Evolutionary conservation across 2,329 filamentous ascomycete species (phyloP), one percentile per base, ranked within the genome.

Genomic region (Aaosphaeria pasadenensis): DNA sequence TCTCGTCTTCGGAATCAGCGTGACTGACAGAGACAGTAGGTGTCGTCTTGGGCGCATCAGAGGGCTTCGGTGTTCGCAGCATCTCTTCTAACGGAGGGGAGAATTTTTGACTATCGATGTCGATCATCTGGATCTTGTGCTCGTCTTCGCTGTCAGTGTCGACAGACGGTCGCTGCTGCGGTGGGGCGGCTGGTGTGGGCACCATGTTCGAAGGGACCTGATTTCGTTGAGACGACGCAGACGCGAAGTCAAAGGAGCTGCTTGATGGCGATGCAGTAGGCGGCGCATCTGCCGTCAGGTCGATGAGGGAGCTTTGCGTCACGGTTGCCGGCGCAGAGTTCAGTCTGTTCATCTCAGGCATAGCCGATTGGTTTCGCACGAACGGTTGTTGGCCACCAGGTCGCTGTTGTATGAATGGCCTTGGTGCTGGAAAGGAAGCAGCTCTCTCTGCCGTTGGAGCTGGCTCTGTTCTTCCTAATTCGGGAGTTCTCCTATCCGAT

Each of bases 171-270:
- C 33, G 43, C 39, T 48, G 45, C 13, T 42, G 52, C 11, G 46
- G 7, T 17, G 41, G 46, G 5, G 51, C 48, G 11, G 54, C 39
- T n/a, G 57, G 47, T n/a, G 55, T 57, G 11, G 55, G 53, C 9
- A 45, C 39, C 41, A 54, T 56, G 42, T 59, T 59, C 4, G 53
- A 46, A 4, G 57, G 57, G 13, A 46, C 42, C 39, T 59, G 57
- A 4, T 31, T 42, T 30, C 39, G 45, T 9, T 46, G 31, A 7
- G 33, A 36, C 7, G 33, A 9, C 9, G n/a, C n/a, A 3, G 33
- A 36, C 9, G 33, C n/a, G 9, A 9, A n/a, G n/a, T 9, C n/a
- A n/a, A n/a, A n/a, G n/a, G 33, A 36, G 33, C 9, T 9, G n/a
- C n/a, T 9, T 9, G 33, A 36, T 36, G 33, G n/a, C 7, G 33